These are phyloP conservation scores for Penicillium subrubescens DNA, from an alignment of 495 filamentous ascomycete species.

Conservation along the genomic window DNA sequence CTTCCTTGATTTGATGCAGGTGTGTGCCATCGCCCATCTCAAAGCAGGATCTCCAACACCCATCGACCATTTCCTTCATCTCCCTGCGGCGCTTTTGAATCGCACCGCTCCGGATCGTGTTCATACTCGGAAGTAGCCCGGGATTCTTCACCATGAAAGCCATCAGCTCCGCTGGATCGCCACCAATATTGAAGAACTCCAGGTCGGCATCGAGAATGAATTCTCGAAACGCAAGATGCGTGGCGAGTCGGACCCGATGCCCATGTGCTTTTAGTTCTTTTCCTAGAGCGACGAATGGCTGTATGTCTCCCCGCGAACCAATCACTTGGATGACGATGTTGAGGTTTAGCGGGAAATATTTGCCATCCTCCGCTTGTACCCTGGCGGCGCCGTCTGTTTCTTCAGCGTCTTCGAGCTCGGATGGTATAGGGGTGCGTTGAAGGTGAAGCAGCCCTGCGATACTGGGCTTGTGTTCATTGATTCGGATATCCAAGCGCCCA, in stretches of 20 bases:
- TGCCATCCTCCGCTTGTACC: slow-evolving; percentile 55
- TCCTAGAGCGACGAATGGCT: slow-evolving; percentile 73
- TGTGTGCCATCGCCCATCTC: slow-evolving; percentile 61
- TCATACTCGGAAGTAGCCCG: slow-evolving; percentile 71
- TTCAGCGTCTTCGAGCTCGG: slow-evolving; percentile 17
- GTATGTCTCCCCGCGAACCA: slow-evolving; percentile 78
- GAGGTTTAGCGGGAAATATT: slow-evolving; percentile 56
- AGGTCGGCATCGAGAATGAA: slow-evolving; percentile 72
- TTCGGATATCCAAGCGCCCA: slow-evolving; percentile 31
- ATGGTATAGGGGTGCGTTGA: slow-evolving; percentile 10
- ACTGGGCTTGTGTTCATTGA: slow-evolving; percentile 26
- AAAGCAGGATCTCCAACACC: slow-evolving; percentile 79
- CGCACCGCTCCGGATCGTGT: slow-evolving; percentile 67
- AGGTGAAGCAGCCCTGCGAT: slow-evolving; percentile 26
- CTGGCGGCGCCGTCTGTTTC: not conserved
- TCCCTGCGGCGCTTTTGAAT: slow-evolving; percentile 64
- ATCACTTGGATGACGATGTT: slow-evolving; percentile 84
- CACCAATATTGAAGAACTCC: slow-evolving; percentile 81
- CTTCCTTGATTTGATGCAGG: slow-evolving; percentile 46
- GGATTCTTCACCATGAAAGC: slow-evolving; percentile 88
- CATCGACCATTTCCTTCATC: slow-evolving; percentile 70
- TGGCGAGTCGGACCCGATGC: slow-evolving; percentile 78
- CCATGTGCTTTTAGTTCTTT: slow-evolving; percentile 65
- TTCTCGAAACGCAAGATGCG: slow-evolving; percentile 69
- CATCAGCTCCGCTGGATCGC: slow-evolving; percentile 80